These are phyloP conservation scores for maize (Zea mays) DNA, from an alignment of 176 grass and related monocot species.

Conservation along the genomic window DNA sequence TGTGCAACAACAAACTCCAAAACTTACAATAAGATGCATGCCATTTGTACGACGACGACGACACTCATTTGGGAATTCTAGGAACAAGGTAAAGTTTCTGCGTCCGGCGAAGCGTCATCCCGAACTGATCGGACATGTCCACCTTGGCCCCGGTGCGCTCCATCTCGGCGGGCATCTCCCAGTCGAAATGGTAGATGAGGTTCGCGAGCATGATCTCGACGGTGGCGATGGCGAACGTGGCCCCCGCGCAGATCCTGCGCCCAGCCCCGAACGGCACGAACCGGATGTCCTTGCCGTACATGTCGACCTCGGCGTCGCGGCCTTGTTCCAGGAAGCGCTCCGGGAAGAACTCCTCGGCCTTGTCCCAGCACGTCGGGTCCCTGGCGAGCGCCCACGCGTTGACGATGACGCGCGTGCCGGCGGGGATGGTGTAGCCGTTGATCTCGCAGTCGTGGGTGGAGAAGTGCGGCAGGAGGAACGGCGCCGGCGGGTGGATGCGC, in stretches of 20 bases:
- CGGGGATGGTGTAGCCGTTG: not conserved
- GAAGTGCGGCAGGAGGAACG: constrained; percentile 12
- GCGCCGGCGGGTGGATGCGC: constrained; percentile 6
- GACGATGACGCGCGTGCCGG: constrained; percentile 37
- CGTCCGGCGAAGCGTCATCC: constrained; percentile 11
- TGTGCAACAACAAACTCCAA: too few species aligned
- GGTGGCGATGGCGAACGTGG: constrained; percentile 39
- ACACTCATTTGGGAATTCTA: not conserved
- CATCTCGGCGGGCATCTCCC: constrained; percentile 42
- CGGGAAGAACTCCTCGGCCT: constrained; percentile 36
- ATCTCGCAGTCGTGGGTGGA: not conserved
- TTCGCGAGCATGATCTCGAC: constrained; percentile 41
- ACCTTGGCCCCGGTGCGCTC: not conserved
- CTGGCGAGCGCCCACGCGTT: constrained; percentile 25
- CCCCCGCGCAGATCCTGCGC: constrained; percentile 39
- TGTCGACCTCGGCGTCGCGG: constrained; percentile 10
- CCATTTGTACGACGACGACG: too few species aligned
- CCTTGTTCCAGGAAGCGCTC: constrained; percentile 36
- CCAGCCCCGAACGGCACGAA: constrained; percentile 42
- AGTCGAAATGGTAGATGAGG: constrained; percentile 49
- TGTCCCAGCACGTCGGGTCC: constrained; percentile 36
- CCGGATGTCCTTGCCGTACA: constrained; percentile 42
- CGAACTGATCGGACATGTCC: not conserved
- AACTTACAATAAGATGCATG: too few species aligned
- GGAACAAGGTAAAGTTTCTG: constrained; percentile 6